Percentiles rank a stretch among this genome's conserved stretches.
Conservation (phyloP, 805 yeast genomes). For the Candida krabiensis region DNA sequence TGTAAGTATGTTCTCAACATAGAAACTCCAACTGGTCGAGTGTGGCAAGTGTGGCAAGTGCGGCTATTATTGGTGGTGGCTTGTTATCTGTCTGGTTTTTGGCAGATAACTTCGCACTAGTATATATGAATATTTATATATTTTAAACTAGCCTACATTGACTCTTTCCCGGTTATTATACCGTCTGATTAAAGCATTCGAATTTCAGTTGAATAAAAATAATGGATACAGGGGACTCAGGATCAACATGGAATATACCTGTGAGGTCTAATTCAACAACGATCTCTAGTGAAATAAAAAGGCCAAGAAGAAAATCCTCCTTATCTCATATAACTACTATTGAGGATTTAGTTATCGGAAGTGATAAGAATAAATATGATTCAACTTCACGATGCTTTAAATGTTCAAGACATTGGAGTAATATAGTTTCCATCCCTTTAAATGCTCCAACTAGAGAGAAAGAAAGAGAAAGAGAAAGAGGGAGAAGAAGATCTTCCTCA, state of each 20-base stretch:
- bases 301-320: constrained; percentile 25
- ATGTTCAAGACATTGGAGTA: constrained; percentile 5
- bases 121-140: no score
- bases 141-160: no score
- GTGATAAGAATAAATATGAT: background rate
- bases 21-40: background rate
- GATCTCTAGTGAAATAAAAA: constrained; percentile 2
- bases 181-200: no score
- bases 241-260: no score
- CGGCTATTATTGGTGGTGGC: no score
- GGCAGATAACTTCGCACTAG: no score
- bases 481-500: constrained; percentile 22
- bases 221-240: no score
- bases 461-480: no score
- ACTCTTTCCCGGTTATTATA: background rate
- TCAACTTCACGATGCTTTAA: constrained; percentile 5
- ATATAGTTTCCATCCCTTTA: background rate
- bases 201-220: no score
- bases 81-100: no score
- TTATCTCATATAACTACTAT: constrained; percentile 20
- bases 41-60: constrained; percentile 3
- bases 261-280: background rate
- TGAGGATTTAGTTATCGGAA: constrained; percentile 10
- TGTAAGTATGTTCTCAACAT: no score
- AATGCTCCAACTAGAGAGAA: constrained; percentile 9